Conservation (phyloP, 805 yeast species). For the Yamadazyma sp. region DNA sequence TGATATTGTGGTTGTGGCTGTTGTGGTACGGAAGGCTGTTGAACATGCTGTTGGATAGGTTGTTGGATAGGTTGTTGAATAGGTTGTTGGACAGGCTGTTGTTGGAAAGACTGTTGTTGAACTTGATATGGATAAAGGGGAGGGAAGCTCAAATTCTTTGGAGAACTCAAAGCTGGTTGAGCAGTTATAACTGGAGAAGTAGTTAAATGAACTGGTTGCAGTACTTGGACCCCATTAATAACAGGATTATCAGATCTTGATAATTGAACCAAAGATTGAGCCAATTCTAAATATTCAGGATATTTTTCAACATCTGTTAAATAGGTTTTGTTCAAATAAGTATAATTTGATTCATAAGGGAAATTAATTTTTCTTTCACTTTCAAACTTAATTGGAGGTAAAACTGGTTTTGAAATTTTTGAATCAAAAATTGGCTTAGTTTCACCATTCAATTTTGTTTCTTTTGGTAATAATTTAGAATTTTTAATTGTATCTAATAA, state of each 20-base stretch:
- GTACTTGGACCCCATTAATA: not conserved
- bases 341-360: constrained; percentile 53
- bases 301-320: constrained; percentile 46
- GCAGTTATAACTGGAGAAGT: constrained; percentile 4
- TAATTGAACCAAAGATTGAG: constrained; percentile 38
- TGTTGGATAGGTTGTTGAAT: no score
- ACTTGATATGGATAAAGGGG: constrained; percentile 16
- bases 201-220: constrained; percentile 1
- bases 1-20: constrained; percentile 8
- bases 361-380: constrained; percentile 41
- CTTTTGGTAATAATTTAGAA: constrained; percentile 20
- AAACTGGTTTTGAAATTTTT: constrained; percentile 24
- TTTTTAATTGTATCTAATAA: constrained; percentile 32
- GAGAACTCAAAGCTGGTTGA: constrained; percentile 1
- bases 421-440: constrained; percentile 37
- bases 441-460: constrained; percentile 3
- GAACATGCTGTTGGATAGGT: constrained; percentile 5
- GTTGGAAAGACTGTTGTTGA: constrained; percentile 1
- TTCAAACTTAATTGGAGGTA: constrained; percentile 17
- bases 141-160: constrained; percentile 8
- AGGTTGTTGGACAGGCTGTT: not conserved
- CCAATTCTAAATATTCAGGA: constrained; percentile 48
- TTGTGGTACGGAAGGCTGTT: constrained; percentile 6
- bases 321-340: constrained; percentile 47
- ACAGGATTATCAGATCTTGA: constrained; percentile 14